Evolutionary conservation across 768 basidiomycete genomes (phyloP), one percentile per base, ranked within the genome.

Genomic region (Suillus weaverae): DNA sequence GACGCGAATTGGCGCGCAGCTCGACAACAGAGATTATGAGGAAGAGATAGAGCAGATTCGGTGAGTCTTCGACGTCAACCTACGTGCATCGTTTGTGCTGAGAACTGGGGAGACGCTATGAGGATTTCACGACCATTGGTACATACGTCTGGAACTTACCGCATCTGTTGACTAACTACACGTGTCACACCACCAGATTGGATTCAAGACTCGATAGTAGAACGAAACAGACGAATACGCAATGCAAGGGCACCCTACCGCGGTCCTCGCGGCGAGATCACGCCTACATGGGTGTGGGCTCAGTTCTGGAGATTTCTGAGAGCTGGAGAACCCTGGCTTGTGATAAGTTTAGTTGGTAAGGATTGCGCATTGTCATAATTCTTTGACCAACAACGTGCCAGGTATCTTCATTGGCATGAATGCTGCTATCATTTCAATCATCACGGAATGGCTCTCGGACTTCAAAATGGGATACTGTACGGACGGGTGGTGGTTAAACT

Each of bases 401-500:
- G 97, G 97, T 13, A 83, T 94, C 32, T 88, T 86, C 69, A 99
- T 99, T 66, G 97, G 97, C 38, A 74, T 95, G 48, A 97, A 94
- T 70, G 94, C 95, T n/a, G 97, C 94, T 10, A 76, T 99, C 61
- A 95, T 97, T 60, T 95, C 95, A 36, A 97, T 99, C 70, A 80
- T 95, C 66, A 97, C 94, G 56, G 94, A 92, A 78, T 99, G 97
- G 97, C 85, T 99, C 30, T 95, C 95, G 3, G 97, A 99, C 76
- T 88, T 99, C 68, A 99, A 98, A 80, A 91, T 96, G 81, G 97
- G 97, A 1, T 97, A 98, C 73, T 99, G 97, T 78, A 83, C 87
- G 4, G 94, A 95, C 69, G 96, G 94, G 1, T 99, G 97, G 97
- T 99, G 97, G 97, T 76, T 99, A 62, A 97, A 96, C 76, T 89